Conservation (phyloP, 2,329 filamentous ascomycete genomes). For the Aspergillus sp. region DNA sequence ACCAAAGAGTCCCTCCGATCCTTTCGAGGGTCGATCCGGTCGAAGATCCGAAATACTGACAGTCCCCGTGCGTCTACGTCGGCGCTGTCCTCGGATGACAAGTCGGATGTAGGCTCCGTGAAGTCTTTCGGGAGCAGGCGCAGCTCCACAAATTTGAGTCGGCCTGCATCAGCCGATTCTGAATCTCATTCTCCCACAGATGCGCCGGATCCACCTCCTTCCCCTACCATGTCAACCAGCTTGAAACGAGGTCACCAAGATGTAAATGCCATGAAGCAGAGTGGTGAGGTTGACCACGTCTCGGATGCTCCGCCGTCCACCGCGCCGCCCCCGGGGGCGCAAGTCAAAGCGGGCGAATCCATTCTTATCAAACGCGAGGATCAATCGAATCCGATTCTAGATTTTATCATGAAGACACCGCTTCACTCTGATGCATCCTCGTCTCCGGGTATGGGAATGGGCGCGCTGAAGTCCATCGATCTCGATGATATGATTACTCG, state of each 20-base stretch:
- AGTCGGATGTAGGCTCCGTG: conserved; percentile 72
- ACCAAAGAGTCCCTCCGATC: conserved; percentile 91
- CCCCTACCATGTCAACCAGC: conserved; percentile 76
- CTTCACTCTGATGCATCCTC: conserved; percentile 33
- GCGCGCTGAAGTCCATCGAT: conserved; percentile 87
- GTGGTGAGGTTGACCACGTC: conserved; percentile 89
- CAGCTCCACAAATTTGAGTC: conserved; percentile 28
- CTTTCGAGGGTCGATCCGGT: conserved; percentile 75
- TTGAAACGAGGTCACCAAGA: conserved; percentile 73
- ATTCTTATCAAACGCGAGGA: conserved; percentile 83
- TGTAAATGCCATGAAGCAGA: conserved; percentile 76
- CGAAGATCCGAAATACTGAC: conserved; percentile 74
- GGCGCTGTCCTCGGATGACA: conserved; percentile 65
- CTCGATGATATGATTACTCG: conserved; percentile 97
- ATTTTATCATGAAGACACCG: conserved; percentile 46
- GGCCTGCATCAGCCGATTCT: conserved; percentile 45
- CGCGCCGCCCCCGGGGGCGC: conserved; percentile 52
- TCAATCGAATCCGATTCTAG: conserved; percentile 64
- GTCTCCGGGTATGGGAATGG: conserved; percentile 72
- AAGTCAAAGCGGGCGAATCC: conserved; percentile 73
- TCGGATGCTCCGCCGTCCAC: conserved; percentile 81
- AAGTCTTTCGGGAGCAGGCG: conserved; percentile 63
- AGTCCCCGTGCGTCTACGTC: conserved; percentile 77
- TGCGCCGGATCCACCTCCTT: conserved; percentile 70
- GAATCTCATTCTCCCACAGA: conserved; percentile 42